These are phyloP conservation scores for Pseudogymnoascus sp. DNA, from an alignment of 2,329 filamentous ascomycete species.

Conservation along the genomic window DNA sequence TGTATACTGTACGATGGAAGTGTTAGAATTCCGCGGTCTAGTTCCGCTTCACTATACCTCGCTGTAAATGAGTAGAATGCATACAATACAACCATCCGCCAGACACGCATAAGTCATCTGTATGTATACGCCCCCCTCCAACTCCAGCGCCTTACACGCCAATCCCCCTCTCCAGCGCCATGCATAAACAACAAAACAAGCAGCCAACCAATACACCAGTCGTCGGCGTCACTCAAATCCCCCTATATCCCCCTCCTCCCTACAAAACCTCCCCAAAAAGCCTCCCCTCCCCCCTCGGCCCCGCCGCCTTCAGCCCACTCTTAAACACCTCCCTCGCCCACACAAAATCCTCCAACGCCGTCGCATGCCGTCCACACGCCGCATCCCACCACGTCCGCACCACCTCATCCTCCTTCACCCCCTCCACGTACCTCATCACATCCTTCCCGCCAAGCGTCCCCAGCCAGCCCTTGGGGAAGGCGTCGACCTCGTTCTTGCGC, in stretches of 20 bases:
- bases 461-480: constrained; percentile 24
- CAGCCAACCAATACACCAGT: not conserved
- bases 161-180: not conserved
- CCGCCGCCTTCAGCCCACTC: constrained; percentile 15
- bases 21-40: constrained; percentile 17
- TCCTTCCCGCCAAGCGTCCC: constrained; percentile 39
- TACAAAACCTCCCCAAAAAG: not conserved
- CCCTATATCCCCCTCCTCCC: not conserved
- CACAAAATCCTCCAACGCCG: constrained; percentile 50
- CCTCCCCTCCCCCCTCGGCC: not conserved
- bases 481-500: constrained; percentile 37
- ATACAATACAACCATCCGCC: not conserved
- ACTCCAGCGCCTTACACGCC: not conserved
- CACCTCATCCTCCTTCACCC: constrained; percentile 55
- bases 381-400: constrained; percentile 53
- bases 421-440: constrained; percentile 49
- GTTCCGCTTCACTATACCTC: not conserved
- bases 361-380: constrained; percentile 51
- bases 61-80: not conserved
- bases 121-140: not conserved
- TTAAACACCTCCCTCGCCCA: constrained; percentile 36
- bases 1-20: constrained; percentile 25
- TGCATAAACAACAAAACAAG: not conserved
- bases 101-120: not conserved
- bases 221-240: not conserved